A percentile compares a stretch with the other conserved stretches of the same genome.
phyloP scores from a whole-genome alignment of 257 asterid species.

The Linderniella brevidens region DNA sequence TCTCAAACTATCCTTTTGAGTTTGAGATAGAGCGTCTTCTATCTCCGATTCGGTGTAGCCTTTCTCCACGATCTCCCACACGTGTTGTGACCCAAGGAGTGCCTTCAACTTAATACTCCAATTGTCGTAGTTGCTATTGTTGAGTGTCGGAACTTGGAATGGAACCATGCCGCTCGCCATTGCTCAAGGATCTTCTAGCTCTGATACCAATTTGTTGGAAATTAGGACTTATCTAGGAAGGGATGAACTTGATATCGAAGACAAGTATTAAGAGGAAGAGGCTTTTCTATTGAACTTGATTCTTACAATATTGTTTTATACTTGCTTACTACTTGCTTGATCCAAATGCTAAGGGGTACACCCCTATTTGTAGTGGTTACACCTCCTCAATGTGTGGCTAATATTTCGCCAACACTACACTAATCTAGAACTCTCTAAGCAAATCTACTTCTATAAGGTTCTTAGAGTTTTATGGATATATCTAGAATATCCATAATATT shows the following conservation, averaged over 20 bases:
- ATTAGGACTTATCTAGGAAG: not conserved
- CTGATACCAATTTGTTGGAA: constrained; percentile 1
- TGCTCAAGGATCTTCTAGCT: not conserved
- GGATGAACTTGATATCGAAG: not conserved
- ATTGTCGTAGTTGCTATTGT: not conserved
- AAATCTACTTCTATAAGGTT: too few species aligned
- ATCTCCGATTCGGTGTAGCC: not conserved
- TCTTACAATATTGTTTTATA: too few species aligned
- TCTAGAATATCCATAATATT: too few species aligned
- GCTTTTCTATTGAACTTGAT: too few species aligned
- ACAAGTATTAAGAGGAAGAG: not conserved
- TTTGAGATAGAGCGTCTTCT: not conserved
- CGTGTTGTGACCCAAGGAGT: not conserved
- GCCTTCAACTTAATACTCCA: not conserved
- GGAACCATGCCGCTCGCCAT: constrained; percentile 1
- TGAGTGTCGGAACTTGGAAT: constrained; percentile 1
- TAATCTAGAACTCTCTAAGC: too few species aligned
- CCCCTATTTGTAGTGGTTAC: too few species aligned
- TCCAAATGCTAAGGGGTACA: too few species aligned
- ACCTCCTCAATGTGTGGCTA: too few species aligned
- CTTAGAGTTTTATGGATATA: too few species aligned
- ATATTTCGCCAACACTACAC: too few species aligned
- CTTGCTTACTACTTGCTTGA: too few species aligned
- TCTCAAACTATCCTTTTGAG: constrained; percentile 1
- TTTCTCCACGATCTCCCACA: not conserved